Evolutionary conservation across 2,329 filamentous ascomycete species (phyloP), one percentile per base, ranked within the genome.

Genomic region (Fusarium piperis): DNA sequence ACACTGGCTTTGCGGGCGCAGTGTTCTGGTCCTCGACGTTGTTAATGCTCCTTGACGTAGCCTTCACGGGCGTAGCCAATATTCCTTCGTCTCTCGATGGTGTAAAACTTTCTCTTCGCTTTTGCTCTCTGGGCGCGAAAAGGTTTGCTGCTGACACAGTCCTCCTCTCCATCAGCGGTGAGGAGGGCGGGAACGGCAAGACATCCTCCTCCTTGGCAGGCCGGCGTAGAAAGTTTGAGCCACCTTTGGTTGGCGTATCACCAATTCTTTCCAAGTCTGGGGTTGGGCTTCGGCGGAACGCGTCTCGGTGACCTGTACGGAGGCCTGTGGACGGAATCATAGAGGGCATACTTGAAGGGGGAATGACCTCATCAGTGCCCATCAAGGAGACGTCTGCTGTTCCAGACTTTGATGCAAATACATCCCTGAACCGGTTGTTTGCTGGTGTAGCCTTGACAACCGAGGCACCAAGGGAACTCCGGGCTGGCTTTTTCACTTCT

Each of bases 391-490:
- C 64, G 8, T 75, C 76, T 2, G 70, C 35, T 15, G 67, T 69
- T 33, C 78, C 76, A 32, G 73, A 53, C 52, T 81, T 77, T 39
- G 73, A 63, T 44, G 81, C 79, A 67, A 88, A 79, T 2, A 83
- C 84, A 70, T 90, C 85, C 62, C 80, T 86, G 80, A 88, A 89
- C 9, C 88, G 85, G 53, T 83, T 84, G 68, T 85, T 88, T 32
- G 84, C 83, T 2, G 88, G 88, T 0, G 88, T 90, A 6, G 88
- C 88, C 76, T 90, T 89, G 59, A 90, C 84, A 23, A 89, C 77
- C 15, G 80, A 79, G 10, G 83, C 79, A 30, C 79, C 79, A 7
- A 77, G 75, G 15, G 78, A 76, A 62, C 79, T 77, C 56, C 84
- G 83, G 13, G 75, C 79, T 8, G 85, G 85, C 73, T 87, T 91